These are phyloP conservation scores for Jacaranda copaia DNA, from an alignment of 257 asterid genomes.

Conservation along the genomic window DNA sequence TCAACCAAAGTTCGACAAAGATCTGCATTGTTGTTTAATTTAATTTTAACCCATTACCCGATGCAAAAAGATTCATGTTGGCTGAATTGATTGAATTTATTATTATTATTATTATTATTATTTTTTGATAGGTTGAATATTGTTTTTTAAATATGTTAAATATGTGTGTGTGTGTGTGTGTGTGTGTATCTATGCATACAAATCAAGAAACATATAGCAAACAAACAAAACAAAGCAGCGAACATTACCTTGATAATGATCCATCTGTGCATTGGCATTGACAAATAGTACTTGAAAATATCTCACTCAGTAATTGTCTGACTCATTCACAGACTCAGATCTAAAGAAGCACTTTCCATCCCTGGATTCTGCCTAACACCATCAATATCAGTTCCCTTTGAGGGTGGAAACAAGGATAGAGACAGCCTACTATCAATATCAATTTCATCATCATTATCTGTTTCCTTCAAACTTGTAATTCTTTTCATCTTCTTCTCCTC, in stretches of 20 bases:
- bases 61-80: conserved; percentile 30
- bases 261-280: conserved; percentile 48
- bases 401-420: conserved; percentile 67
- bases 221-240: conserved; percentile 38
- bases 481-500: conserved; percentile 34
- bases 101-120: no score
- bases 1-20: no score
- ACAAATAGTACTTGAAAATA: conserved; percentile 56
- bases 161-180: background rate
- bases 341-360: conserved; percentile 52
- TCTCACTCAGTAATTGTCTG: conserved; percentile 83
- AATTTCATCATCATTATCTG: conserved; percentile 20
- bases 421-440: conserved; percentile 54
- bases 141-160: background rate
- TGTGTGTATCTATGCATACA: conserved; percentile 45
- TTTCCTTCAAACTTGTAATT: conserved; percentile 26
- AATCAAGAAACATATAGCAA: conserved; percentile 37
- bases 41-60: no score
- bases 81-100: conserved; percentile 31
- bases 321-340: conserved; percentile 85
- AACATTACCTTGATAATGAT: conserved; percentile 53
- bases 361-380: conserved; percentile 42
- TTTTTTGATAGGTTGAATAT: no score
- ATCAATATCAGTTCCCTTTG: conserved; percentile 39
- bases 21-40: no score